These are phyloP conservation scores for Phlegmacium glaucopus DNA, from an alignment of 768 basidiomycete species.

Conservation along the genomic window DNA sequence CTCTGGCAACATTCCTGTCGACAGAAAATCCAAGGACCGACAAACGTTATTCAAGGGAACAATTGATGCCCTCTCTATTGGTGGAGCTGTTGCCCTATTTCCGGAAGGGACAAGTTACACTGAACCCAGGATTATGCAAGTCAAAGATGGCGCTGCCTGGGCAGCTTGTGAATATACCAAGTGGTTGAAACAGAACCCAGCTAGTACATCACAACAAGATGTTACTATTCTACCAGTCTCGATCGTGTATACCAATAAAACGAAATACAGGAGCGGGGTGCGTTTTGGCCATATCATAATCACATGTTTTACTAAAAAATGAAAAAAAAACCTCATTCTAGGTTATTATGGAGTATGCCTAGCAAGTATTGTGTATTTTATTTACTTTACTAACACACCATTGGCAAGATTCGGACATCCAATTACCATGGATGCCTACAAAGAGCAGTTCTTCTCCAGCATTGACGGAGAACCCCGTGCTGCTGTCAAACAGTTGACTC, in stretches of 20 bases:
- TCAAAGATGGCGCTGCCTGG: slow-evolving; percentile 94
- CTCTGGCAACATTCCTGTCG: slow-evolving; percentile 97
- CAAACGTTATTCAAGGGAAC: slow-evolving; percentile 86
- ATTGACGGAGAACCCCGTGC: slow-evolving; percentile 66
- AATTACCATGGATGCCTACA: slow-evolving; percentile 71
- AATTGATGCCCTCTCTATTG: slow-evolving; percentile 77
- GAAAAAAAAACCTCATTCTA: too few relatives aligned
- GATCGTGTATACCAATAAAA: slow-evolving; percentile 94
- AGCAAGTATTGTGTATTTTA: neutral
- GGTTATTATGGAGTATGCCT: slow-evolving; percentile 71
- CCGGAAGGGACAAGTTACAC: slow-evolving; percentile 95
- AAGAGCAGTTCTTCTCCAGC: slow-evolving; percentile 71
- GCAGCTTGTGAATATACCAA: slow-evolving; percentile 89
- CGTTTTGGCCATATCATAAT: slow-evolving; percentile 27
- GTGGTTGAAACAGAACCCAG: slow-evolving; percentile 62
- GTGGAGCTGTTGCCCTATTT: slow-evolving; percentile 87
- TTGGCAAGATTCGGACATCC: slow-evolving; percentile 72
- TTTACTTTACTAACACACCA: slow-evolving; percentile 3
- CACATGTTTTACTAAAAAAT: neutral
- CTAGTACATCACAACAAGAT: slow-evolving; percentile 37
- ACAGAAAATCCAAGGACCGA: slow-evolving; percentile 91
- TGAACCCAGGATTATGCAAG: slow-evolving; percentile 87
- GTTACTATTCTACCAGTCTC: slow-evolving; percentile 77
- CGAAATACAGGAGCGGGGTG: slow-evolving; percentile 89
- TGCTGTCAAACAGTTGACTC: slow-evolving; percentile 86